Conservation (phyloP, 2,329 filamentous ascomycete species). For the Colletotrichum tofieldiae region DNA sequence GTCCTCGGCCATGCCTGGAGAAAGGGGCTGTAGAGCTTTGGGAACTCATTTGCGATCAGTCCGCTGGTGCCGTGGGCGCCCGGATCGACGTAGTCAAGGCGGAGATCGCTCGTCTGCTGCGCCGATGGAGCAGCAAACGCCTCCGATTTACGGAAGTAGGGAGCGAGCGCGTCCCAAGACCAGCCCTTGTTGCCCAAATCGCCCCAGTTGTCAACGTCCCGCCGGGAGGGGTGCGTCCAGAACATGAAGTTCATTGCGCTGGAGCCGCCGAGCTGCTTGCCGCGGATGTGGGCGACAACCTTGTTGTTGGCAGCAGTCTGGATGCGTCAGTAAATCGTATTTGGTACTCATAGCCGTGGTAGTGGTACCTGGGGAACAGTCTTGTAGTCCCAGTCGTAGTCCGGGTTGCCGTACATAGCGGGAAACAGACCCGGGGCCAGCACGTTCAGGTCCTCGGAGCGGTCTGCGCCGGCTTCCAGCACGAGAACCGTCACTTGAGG, state of each 20-base stretch:
- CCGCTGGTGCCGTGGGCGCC: constrained; percentile 26
- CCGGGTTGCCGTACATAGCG: constrained; percentile 44
- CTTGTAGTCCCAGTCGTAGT: constrained; percentile 46
- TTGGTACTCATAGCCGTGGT: no score
- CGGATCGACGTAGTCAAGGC: constrained; percentile 15
- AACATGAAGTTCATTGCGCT: constrained; percentile 74
- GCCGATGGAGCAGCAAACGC: constrained; percentile 15
- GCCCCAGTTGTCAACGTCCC: constrained; percentile 72
- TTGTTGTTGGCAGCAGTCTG: constrained; percentile 29
- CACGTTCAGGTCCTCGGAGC: constrained; percentile 39
- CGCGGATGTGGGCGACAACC: constrained; percentile 38
- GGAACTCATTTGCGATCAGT: constrained; percentile 26
- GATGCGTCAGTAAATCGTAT: not conserved
- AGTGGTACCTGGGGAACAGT: constrained; percentile 44
- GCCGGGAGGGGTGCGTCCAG: constrained; percentile 61
- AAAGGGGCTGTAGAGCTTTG: constrained; percentile 19
- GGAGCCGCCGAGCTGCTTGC: constrained; percentile 70
- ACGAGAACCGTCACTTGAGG: constrained; percentile 28
- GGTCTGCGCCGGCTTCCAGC: constrained; percentile 44
- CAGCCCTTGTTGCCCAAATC: constrained; percentile 72
- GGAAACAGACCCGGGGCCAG: constrained; percentile 43
- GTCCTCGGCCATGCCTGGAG: constrained; percentile 34
- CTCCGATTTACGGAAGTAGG: constrained; percentile 31
- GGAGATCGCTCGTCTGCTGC: constrained; percentile 19
- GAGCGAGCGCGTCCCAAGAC: constrained; percentile 63